A percentile compares a stretch with the other conserved stretches of the same genome.
These are phyloP conservation scores for Stephania yunnanensis DNA, from an alignment of 164 flowering plant genomes.

Conservation along the genomic window DNA sequence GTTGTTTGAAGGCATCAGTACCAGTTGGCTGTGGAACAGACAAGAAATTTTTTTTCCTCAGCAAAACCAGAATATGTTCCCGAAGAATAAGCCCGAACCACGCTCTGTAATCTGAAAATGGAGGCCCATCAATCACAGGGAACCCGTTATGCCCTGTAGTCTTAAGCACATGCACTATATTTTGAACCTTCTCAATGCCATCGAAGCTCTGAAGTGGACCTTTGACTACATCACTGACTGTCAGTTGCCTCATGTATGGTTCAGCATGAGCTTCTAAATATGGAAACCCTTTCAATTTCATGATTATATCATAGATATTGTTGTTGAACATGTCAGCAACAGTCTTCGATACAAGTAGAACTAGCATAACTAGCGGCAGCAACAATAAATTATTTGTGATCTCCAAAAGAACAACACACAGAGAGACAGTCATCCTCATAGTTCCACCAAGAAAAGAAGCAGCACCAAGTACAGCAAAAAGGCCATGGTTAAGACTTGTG, in stretches of 20 bases:
- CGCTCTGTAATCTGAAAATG: conserved; percentile 42
- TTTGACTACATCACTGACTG: conserved; percentile 63
- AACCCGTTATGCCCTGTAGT: conserved; percentile 77
- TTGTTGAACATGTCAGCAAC: conserved; percentile 77
- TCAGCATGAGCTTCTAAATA: conserved; percentile 75
- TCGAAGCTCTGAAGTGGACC: conserved; percentile 69
- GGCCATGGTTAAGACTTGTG: conserved; percentile 66
- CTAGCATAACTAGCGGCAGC: conserved; percentile 82
- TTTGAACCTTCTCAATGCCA: conserved; percentile 76
- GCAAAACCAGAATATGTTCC: conserved; percentile 57
- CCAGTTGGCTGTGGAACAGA: conserved; percentile 23
- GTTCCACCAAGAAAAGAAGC: conserved; percentile 92
- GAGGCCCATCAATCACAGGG: conserved; percentile 76
- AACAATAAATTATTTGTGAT: conserved; percentile 72
- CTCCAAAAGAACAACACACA: conserved; percentile 76
- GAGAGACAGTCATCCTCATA: conserved; percentile 86
- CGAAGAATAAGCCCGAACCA: conserved; percentile 74
- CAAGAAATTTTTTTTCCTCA: conserved; percentile 58
- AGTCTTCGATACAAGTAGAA: conserved; percentile 82
- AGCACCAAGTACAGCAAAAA: conserved; percentile 86
- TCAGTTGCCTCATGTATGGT: conserved; percentile 86
- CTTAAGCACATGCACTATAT: conserved; percentile 62
- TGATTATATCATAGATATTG: conserved; percentile 63
- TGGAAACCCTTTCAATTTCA: conserved; percentile 82
- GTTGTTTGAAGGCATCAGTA: conserved; percentile 27